phyloP scores from a whole-genome alignment of 371 early-diverging fungal genomes.

The Apophysomyces variabilis region DNA sequence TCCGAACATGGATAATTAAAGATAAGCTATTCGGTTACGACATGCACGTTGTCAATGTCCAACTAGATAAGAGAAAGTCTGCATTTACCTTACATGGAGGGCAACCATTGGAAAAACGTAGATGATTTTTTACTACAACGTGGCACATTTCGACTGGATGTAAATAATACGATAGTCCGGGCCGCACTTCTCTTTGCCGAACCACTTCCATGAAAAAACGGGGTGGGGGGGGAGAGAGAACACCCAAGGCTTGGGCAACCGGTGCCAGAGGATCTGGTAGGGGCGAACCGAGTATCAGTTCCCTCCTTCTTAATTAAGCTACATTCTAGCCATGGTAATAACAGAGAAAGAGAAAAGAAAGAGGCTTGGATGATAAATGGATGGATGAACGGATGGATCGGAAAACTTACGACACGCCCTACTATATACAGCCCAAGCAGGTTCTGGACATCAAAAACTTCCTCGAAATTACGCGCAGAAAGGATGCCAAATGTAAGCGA shows the following conservation, averaged over 20 bases:
- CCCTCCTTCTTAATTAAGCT: constrained; percentile 4
- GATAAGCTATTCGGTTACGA: too few species aligned
- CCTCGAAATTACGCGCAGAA: constrained; percentile 89
- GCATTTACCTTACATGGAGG: too few species aligned
- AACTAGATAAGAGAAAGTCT: too few species aligned
- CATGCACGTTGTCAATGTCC: too few species aligned
- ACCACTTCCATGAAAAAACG: too few species aligned
- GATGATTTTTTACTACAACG: too few species aligned
- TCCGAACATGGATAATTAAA: too few species aligned
- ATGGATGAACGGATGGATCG: not conserved
- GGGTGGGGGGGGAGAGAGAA: too few species aligned
- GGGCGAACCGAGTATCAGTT: constrained; percentile 9
- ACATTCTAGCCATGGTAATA: constrained; percentile 10
- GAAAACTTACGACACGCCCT: not conserved
- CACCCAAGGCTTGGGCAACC: not conserved
- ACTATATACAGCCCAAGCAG: constrained; percentile 81
- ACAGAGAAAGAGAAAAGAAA: not conserved
- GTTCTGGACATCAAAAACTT: constrained; percentile 95
- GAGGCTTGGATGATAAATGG: constrained; percentile 5
- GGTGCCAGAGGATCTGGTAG: not conserved
- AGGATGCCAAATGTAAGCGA: constrained; percentile 71
- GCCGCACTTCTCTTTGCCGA: too few species aligned
- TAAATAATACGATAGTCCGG: too few species aligned
- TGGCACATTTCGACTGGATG: too few species aligned
- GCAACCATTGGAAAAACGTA: too few species aligned